Evolutionary conservation across 331 rosid species (phyloP), one percentile per base, ranked within the genome.

Genomic region (Saraca asoca): DNA sequence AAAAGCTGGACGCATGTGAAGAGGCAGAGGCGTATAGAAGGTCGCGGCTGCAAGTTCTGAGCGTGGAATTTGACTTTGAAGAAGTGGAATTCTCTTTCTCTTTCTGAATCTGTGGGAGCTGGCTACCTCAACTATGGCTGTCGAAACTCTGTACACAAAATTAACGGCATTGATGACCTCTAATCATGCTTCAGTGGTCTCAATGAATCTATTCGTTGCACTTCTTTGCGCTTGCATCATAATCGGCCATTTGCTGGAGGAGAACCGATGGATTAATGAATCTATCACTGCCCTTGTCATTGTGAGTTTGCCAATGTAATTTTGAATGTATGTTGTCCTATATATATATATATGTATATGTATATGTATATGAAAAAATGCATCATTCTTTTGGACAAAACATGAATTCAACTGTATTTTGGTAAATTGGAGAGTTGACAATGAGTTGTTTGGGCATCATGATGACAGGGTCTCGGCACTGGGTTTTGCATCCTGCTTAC

Each of bases 201-300:
- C 97, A 0, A 78, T 90, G 77, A 93, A 83, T 73, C 62, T 94
- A 6, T 94, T 93, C 45, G 97, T 94, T 10, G 96, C 95, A n/a
- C 97, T 94, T 69, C 90, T 94, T 0, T 81, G 92, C 66, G 85
- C 92, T 62, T 94, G 99, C 77, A 90, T 94, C 70, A 68, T 94
- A 16, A 64, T 94, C 9, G 96, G 97, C 18, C 96, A 90, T 58
- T 82, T 94, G 84, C 72, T 90, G 34, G 96, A 90, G 74, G 92
- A 90, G 61, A 85, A 78, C 18, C 84, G 89, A 33, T 94, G 97
- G 99, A 85, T 90, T 64, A 94, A 90, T 48, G 99, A 88, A 78
- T 94, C 99, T 78, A 90, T 88, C 66, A 88, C 87, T 9, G 96
- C 97, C 15, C 95, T 94, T 48, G 79, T 76, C 9, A 94, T 94